Evolutionary conservation across 441 rosid species (phyloP), one percentile per base, ranked within the genome.

Genomic region (Viola pubescens): DNA sequence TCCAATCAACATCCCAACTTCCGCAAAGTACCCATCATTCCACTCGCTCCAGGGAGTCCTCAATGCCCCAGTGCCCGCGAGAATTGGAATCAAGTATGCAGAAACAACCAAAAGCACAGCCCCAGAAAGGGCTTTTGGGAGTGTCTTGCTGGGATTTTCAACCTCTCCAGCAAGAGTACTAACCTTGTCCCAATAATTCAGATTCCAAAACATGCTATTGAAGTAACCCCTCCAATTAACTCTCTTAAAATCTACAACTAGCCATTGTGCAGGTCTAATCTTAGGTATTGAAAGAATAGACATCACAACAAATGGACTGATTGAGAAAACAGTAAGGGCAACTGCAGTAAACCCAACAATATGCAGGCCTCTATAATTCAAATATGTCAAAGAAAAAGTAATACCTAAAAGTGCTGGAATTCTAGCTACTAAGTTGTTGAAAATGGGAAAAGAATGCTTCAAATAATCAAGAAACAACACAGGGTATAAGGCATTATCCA

Each of bases 111-210:
- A 75, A 68, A 89, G 42, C 55, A 89, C 83, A 0, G 90, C 97
- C 58, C 90, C 86, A 6, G 82, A 68, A 55, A 87, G 79, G 3
- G 98, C 98, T 77, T 87, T 87, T 0, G 98, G 98, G 62, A 87
- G 84, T 37, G 97, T 92, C 75, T 79, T 76, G 61, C 88, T 83
- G 0, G 97, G 97, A 51, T 70, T 78, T 13, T 89, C 86, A 0
- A 92, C 91, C 83, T 92, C 96, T 50, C 97, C 98, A 0, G 90
- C 92, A 53, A 92, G 87, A 9, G 98, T 89, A 77, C 98, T 92
- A 10, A 91, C 94, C 77, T 84, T 84, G 8, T 92, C 98, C 98
- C 98, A 92, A 59, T 84, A 92, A 54, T 89, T 92, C 55, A 84
- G 69, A 74, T 89, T 92, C 97, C 97, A 89, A 73, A 89, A 89